phyloP scores from a whole-genome alignment of 257 asterid species.

The Ajuga chamaepitys region DNA sequence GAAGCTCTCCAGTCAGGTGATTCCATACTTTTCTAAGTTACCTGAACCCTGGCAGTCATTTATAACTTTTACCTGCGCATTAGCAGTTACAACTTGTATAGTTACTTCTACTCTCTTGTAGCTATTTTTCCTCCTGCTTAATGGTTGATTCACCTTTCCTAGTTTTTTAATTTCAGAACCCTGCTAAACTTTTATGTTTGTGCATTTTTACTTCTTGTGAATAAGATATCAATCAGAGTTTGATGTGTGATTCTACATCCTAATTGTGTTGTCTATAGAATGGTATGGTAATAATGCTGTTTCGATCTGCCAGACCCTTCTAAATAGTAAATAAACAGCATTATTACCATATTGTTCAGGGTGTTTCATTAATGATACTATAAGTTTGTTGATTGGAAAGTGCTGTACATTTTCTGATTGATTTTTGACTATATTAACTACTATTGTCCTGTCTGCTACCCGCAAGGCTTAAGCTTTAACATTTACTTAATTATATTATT shows the following conservation, averaged over 20 bases:
- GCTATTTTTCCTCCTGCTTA: slow-evolving; percentile 9
- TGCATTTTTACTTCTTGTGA: background rate
- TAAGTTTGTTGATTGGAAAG: background rate
- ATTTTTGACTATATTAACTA: background rate
- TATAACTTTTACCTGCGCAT: background rate
- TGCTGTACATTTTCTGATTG: background rate
- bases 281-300: background rate
- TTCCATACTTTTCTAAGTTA: background rate
- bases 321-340: too few species aligned
- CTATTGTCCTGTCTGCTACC: background rate
- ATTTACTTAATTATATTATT: slow-evolving; percentile 15
- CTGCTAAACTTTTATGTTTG: background rate
- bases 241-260: background rate
- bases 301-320: background rate
- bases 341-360: background rate
- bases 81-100: slow-evolving; percentile 2
- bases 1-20: slow-evolving; percentile 83
- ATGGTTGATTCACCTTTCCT: background rate
- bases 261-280: background rate
- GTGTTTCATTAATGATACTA: background rate
- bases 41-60: background rate
- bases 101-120: background rate
- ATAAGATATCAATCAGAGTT: background rate
- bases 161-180: background rate
- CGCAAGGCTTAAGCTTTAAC: background rate